Percentiles rank a stretch among this genome's conserved stretches.
phyloP scores from a whole-genome alignment of 352 stramenopile genomes.

The Phytopythium sindhum region DNA sequence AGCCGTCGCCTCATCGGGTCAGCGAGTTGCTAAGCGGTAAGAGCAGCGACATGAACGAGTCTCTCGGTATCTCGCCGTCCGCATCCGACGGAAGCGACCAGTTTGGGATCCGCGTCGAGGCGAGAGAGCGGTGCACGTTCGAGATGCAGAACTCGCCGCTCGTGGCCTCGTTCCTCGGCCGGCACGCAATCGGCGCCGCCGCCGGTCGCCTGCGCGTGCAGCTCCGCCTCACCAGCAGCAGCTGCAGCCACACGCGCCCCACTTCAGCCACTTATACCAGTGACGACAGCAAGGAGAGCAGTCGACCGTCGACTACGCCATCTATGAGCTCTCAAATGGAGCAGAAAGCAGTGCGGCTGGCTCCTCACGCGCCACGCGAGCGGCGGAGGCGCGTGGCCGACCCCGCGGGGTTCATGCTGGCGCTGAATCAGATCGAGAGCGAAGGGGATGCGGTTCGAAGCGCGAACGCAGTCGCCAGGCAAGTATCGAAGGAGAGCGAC shows the following conservation, averaged over 20 bases:
- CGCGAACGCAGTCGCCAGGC: slow-evolving; percentile 39
- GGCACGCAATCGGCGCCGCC: slow-evolving; percentile 50
- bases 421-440: slow-evolving; percentile 48
- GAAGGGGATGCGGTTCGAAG: slow-evolving; percentile 51
- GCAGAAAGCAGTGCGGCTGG: slow-evolving; percentile 47
- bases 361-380: slow-evolving; percentile 22
- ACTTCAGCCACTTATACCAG: neutral
- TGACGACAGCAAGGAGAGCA: neutral
- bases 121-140: slow-evolving; percentile 47
- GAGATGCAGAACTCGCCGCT: slow-evolving; percentile 69
- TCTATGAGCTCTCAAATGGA: slow-evolving; percentile 16
- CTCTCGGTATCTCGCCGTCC: neutral
- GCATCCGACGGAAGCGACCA: slow-evolving; percentile 16
- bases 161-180: slow-evolving; percentile 48
- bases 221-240: slow-evolving; percentile 52
- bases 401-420: slow-evolving; percentile 42
- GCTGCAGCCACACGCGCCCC: neutral
- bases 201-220: slow-evolving; percentile 42
- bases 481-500: slow-evolving; percentile 30
- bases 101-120: slow-evolving; percentile 27
- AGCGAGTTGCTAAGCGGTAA: neutral
- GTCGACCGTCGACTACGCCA: slow-evolving; percentile 20
- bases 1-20: neutral
- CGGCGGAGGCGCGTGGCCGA: slow-evolving; percentile 45
- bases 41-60: neutral